Evolutionary conservation across 768 basidiomycete species (phyloP), one percentile per base, ranked within the genome.

Genomic region (Boletus coccyginus): DNA sequence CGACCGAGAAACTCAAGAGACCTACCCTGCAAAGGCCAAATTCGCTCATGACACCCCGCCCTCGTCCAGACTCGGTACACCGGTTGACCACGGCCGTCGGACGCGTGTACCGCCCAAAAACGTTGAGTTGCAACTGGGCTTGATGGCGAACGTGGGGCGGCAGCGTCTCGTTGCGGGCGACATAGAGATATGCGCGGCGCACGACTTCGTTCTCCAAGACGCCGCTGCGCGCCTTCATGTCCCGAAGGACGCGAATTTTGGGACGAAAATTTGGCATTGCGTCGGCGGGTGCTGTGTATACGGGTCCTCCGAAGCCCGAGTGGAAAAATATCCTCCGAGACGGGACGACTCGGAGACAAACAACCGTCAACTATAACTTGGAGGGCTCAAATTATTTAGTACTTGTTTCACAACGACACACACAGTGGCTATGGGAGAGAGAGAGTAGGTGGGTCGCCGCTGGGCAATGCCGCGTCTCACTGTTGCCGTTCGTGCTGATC

Each of bases 41-140:
- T 72, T 95, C 88, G 66, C 87, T 86, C 62, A 98, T 88, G 33
- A 97, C 77, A 52, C 94, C 96, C 57, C 93, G 81, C 8, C 92
- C 94, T 56, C 86, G 79, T 1, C 96, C 96, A 10, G 91, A 85
- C 71, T 88, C 91, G 19, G 79, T 74, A 64, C 96, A 98, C 29
- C 95, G 79, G 69, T 94, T 94, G 77, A 92, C 94, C 33, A 97
- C 90, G 3, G 85, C 86, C 14, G 86, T 86, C n/a, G 92, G 89
- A 39, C 91, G 85, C 1, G 91, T 88, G 69, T 92, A 87, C 27
- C 83, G 81, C 47, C 83, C 86, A 64, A 97, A 92, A 7, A 87
- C 85, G 73, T 96, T 96, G 48, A 97, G 78, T 67, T 97, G 94
- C 58, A 98, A 75, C 71, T 97, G 94, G 16, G 96, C 96, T 62